phyloP scores from a whole-genome alignment of 306 rosid genomes.

The Prunus dulcis region DNA sequence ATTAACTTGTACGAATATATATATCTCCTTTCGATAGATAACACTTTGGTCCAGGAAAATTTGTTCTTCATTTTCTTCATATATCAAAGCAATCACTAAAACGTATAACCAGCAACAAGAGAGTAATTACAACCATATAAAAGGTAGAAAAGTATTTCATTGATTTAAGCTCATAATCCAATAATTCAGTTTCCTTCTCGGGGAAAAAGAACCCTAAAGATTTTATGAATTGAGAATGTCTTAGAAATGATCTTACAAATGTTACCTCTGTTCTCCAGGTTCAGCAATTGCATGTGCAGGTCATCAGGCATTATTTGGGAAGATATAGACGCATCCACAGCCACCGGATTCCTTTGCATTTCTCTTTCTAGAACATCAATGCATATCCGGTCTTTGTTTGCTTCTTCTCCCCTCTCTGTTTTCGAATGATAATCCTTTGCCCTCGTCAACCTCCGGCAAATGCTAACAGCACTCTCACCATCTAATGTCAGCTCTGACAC shows the following conservation, averaged over 20 bases:
- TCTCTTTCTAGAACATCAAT: conserved; percentile 52
- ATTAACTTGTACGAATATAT: no score
- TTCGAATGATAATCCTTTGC: conserved; percentile 46
- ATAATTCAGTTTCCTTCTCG: no score
- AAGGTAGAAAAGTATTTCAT: no score
- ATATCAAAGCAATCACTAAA: no score
- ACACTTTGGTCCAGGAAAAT: no score
- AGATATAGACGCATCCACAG: conserved; percentile 24
- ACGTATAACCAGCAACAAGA: no score
- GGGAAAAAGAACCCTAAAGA: no score
- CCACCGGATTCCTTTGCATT: conserved; percentile 37
- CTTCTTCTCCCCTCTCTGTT: conserved; percentile 38
- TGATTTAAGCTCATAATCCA: no score
- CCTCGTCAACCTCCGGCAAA: conserved; percentile 46
- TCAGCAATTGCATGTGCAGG: conserved; percentile 36
- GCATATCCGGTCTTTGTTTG: conserved; percentile 43
- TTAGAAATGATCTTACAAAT: background rate
- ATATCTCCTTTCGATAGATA: no score
- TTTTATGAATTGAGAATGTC: background rate
- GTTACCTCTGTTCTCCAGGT: conserved; percentile 53
- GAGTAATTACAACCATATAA: no score
- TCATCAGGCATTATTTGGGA: conserved; percentile 38
- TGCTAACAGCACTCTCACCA: conserved; percentile 42
- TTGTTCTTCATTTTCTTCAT: no score
- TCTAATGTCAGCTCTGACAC: conserved; percentile 38